Evolutionary conservation across 2,329 filamentous ascomycete genomes (phyloP), one percentile per base, ranked within the genome.

Genomic region (Escovopsis sp.): DNA sequence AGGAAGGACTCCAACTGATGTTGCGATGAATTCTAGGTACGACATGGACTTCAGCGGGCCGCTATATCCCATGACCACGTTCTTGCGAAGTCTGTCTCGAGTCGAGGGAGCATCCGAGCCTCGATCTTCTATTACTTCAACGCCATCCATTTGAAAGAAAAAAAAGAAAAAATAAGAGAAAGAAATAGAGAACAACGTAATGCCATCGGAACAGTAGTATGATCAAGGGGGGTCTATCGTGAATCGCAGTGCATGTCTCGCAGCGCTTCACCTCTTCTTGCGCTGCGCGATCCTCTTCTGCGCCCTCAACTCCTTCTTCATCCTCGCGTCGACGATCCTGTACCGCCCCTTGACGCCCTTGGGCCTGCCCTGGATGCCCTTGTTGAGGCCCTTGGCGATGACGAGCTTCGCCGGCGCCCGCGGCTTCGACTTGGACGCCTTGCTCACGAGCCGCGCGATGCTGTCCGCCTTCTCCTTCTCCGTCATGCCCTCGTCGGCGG

Each of bases 251-350:
- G 2, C 25, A 27, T n/a, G n/a, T n/a, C n/a, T n/a, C n/a, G n/a
- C n/a, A n/a, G n/a, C n/a, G n/a, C 23, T 18, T 16, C 32, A 21
- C 18, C 59, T 57, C 54, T 73, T 72, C 64, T 72, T 78, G 62
- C 76, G 82, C 66, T 92, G 86, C 18, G 63, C 53, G 40, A 69
- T 53, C 49, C 87, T 72, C 74, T 94, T 94, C 58, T 88, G 70
- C 2, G 81, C 86, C 54, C 86, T 67, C 36, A 90, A 70, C 65
- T 96, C 90, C 76, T 94, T 96, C 75, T 94, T 94, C 76, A 94
- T 75, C 47, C 90, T 72, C 12, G 83, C 66, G 61, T 96, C 88
- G 36, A 98, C 88, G 68, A 98, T 93, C 68, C 93, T 93, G 58
- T 98, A 98, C 46, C 84, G 79, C 27, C 88, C 88, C 72, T 94